Base-by-base conservation (phyloP, 495 filamentous ascomycete genomes). In the Amniculicola lignicola region DNA sequence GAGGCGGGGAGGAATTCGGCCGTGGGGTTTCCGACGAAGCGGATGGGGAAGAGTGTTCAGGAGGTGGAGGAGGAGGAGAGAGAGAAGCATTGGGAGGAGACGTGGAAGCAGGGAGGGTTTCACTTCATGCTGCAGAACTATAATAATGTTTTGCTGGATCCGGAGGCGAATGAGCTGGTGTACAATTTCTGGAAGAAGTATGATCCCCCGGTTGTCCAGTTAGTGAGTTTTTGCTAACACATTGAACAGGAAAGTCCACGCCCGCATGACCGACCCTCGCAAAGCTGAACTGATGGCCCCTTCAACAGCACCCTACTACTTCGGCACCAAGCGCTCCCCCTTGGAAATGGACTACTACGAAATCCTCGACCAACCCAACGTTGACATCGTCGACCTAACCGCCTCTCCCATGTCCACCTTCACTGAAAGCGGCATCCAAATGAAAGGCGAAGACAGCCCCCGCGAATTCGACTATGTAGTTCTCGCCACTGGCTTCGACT, bases 281-380 rank as follows among this genome's bases (percentile, higher is more conserved):
- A 64, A 61, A 22, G 16, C 23, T 11, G 50, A 28, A 5, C 23
- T 61, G 12, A 46, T 65, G 37, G 62, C 62, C 15, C 62, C 62
- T 1, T 29, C 40, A 14, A 41, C 52, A 15, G 23, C 47, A 14
- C 58, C 51, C 3, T 60, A 65, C 39, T 52, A 36, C 31, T 65
- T 55, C 24, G 62, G 51, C 12, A 62, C 58, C 2, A 65, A 65
- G 42, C 22, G 62, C 4, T 35, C 18, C 3, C 51, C 58, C 22
- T 42, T 65, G 11, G 62, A 65, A 24, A 31, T 54, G 7, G 50
- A 62, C 29, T 65, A 65, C 45, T 65, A 62, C 46, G 62, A 65
- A 11, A 22, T 52, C 0, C 35, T 61, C 2, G 41, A 65, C 42
- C 39, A 54, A 25, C 4, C 6, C 0, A 48, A 54, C 31, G 62